phyloP scores from a whole-genome alignment of 805 yeast genomes.

The Yarrowia sp. region DNA sequence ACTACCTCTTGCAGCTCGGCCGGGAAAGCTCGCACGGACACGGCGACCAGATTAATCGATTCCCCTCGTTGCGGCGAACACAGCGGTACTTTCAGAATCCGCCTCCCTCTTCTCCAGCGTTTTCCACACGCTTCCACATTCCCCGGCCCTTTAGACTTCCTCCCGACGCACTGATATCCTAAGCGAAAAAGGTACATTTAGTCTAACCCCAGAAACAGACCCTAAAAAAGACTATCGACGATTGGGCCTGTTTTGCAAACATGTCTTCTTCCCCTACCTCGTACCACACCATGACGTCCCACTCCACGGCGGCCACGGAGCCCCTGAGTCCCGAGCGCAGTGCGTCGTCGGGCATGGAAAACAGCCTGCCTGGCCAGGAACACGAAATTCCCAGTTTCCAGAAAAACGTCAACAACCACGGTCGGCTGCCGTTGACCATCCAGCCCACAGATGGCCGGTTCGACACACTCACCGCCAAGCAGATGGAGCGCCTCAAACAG shows the following conservation, averaged over 20 bases:
- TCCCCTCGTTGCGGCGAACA: too few relatives aligned
- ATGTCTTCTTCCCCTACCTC: conserved; percentile 18
- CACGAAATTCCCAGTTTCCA: conserved; percentile 22
- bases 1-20: too few relatives aligned
- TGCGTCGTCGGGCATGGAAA: conserved; percentile 11
- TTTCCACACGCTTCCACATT: too few relatives aligned
- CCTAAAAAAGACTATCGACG: background rate
- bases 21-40: too few relatives aligned
- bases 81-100: too few relatives aligned
- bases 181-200: conserved; percentile 24
- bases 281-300: conserved; percentile 12
- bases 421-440: conserved; percentile 1
- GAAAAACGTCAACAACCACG: conserved; percentile 34
- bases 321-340: conserved; percentile 26
- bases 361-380: background rate
- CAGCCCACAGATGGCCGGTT: conserved; percentile 25
- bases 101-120: too few relatives aligned
- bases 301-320: conserved; percentile 26
- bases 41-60: too few relatives aligned
- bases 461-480: conserved; percentile 30
- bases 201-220: conserved; percentile 17
- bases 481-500: conserved; percentile 33
- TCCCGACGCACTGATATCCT: conserved; percentile 23
- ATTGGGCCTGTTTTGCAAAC: too few relatives aligned
- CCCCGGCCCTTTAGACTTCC: background rate